phyloP scores from a whole-genome alignment of 805 yeast species.

The Yarrowia divulgata region DNA sequence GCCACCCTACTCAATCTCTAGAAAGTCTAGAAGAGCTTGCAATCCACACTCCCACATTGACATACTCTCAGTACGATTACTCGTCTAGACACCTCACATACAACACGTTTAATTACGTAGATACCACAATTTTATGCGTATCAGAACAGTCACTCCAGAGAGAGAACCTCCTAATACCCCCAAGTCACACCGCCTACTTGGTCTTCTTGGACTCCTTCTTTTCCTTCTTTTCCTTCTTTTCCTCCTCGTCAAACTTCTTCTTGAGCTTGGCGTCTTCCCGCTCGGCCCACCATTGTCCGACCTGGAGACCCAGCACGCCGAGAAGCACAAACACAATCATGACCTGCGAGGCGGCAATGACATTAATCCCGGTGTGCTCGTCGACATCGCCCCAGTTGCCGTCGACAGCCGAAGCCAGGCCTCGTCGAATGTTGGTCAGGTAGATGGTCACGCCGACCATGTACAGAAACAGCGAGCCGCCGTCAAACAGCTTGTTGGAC shows the following conservation, averaged over 20 bases:
- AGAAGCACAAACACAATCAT: constrained; percentile 72
- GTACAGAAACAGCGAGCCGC: constrained; percentile 78
- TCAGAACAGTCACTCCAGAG: too few relatives aligned
- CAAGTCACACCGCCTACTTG: not conserved
- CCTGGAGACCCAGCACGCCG: constrained; percentile 86
- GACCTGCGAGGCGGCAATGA: constrained; percentile 86
- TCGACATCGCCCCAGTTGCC: constrained; percentile 96
- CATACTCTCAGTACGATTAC: too few relatives aligned
- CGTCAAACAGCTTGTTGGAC: constrained; percentile 87
- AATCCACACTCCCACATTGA: too few relatives aligned
- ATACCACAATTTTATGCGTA: too few relatives aligned
- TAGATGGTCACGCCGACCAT: constrained; percentile 79
- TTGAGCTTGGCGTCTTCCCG: constrained; percentile 54
- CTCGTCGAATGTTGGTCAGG: constrained; percentile 84
- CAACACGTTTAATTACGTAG: too few relatives aligned
- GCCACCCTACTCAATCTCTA: too few relatives aligned
- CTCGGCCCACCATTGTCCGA: constrained; percentile 86
- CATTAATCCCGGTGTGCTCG: constrained; percentile 82
- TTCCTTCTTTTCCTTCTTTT: constrained; percentile 40
- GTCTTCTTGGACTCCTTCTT: constrained; percentile 43
- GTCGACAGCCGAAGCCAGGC: constrained; percentile 68
- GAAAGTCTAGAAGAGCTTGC: too few relatives aligned
- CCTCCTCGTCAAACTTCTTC: constrained; percentile 43
- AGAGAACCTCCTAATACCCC: too few relatives aligned
- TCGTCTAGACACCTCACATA: too few relatives aligned